phyloP scores from a whole-genome alignment of 164 flowering plant genomes.

The Magnolia sinica region DNA sequence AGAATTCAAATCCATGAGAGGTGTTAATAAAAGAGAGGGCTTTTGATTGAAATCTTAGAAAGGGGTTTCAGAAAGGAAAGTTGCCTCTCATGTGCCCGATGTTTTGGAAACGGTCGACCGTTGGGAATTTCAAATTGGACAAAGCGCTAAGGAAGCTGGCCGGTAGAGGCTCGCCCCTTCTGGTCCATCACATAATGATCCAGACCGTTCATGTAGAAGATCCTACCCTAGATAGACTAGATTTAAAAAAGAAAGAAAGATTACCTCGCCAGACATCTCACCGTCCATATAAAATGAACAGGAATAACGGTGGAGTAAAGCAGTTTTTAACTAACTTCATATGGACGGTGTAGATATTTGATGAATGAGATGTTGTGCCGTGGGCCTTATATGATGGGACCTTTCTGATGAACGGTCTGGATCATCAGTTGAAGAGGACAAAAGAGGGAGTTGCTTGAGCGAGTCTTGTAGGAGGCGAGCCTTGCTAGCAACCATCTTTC shows the following conservation, averaged over 20 bases:
- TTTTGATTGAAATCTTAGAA: constrained; percentile 7
- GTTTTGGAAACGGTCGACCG: constrained; percentile 23
- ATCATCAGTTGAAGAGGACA: background rate
- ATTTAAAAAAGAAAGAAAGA: too few species aligned
- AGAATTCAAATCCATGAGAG: background rate
- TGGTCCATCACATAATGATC: background rate
- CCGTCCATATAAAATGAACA: background rate
- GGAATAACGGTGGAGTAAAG: background rate
- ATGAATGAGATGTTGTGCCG: too few species aligned
- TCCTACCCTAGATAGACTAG: background rate
- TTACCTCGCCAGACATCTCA: background rate
- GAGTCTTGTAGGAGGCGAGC: background rate
- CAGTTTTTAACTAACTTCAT: too few species aligned
- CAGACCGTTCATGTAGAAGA: background rate
- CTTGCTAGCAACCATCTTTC: background rate
- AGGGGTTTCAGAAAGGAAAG: constrained; percentile 12
- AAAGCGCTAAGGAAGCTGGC: background rate
- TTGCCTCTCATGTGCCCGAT: constrained; percentile 20
- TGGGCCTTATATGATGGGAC: too few species aligned
- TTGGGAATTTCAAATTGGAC: background rate
- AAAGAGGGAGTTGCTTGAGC: background rate
- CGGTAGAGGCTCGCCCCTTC: background rate
- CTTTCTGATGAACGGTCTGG: background rate
- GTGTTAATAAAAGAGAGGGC: background rate
- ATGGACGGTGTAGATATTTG: too few species aligned